These are phyloP conservation scores for Benincasa hispida DNA, from an alignment of 306 rosid genomes.

Conservation along the genomic window DNA sequence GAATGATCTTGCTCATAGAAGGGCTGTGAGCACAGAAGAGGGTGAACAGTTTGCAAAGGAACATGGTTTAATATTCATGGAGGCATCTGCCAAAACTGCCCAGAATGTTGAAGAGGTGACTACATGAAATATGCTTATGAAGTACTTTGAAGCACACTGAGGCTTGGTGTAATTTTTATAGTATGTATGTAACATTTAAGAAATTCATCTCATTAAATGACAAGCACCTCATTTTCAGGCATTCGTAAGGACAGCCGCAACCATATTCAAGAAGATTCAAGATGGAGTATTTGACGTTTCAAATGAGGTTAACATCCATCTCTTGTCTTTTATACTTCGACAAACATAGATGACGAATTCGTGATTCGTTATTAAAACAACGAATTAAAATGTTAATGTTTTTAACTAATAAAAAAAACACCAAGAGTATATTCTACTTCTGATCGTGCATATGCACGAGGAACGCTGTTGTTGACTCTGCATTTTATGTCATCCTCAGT, in stretches of 20 bases:
- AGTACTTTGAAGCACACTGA: neutral
- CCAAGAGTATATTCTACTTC: neutral
- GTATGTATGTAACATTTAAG: neutral
- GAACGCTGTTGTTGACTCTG: constrained; percentile 9
- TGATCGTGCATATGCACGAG: neutral
- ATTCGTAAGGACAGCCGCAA: constrained; percentile 88
- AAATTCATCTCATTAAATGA: neutral
- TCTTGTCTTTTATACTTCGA: neutral
- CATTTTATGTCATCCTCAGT: constrained; percentile 38
- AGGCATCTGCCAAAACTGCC: constrained; percentile 98
- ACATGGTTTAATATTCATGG: constrained; percentile 96
- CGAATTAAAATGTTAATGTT: neutral
- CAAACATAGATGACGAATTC: neutral
- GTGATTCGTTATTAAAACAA: neutral
- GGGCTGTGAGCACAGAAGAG: constrained; percentile 99
- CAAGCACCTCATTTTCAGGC: constrained; percentile 34
- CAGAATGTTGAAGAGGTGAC: constrained; percentile 97
- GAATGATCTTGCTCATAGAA: constrained; percentile 93
- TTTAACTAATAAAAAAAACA: neutral
- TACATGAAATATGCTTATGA: neutral
- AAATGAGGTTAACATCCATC: constrained; percentile 59
- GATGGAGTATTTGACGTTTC: constrained; percentile 98
- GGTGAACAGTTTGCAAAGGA: constrained; percentile 99
- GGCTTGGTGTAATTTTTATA: neutral
- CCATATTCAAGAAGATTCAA: constrained; percentile 93